phyloP scores from a whole-genome alignment of 305 asterid species.

The Plantago lanceolata region DNA sequence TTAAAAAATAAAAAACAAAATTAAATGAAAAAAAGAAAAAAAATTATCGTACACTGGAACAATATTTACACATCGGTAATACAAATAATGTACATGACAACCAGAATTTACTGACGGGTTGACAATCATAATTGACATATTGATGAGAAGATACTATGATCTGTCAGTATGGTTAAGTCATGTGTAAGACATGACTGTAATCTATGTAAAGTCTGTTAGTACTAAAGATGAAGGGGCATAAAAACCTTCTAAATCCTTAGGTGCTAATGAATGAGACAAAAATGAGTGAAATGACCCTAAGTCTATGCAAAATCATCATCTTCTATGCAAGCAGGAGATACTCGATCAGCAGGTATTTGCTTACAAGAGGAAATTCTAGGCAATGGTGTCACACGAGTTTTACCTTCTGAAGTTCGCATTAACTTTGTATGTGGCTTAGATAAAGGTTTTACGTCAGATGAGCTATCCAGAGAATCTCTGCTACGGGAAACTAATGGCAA shows the following conservation, averaged over 20 bases:
- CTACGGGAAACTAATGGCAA: conserved; percentile 31
- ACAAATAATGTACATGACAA: neutral
- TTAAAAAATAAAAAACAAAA: too few relatives aligned
- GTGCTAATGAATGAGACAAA: conserved; percentile 3
- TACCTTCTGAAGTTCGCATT: conserved; percentile 47
- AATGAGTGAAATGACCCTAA: conserved; percentile 16
- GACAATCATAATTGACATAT: conserved; percentile 3
- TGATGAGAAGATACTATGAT: conserved; percentile 1
- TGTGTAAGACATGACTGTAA: neutral
- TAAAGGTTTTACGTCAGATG: conserved; percentile 37
- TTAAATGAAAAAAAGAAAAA: too few relatives aligned
- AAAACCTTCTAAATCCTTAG: conserved; percentile 2
- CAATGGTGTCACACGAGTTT: conserved; percentile 24
- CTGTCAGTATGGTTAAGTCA: neutral
- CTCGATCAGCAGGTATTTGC: conserved; percentile 43
- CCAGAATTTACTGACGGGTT: conserved; percentile 19
- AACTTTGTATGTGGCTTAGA: conserved; percentile 43
- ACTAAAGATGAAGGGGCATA: neutral
- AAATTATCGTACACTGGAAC: neutral
- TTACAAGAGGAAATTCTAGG: conserved; percentile 33
- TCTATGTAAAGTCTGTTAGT: conserved; percentile 2
- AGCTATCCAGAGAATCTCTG: conserved; percentile 29
- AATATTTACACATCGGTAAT: conserved; percentile 18
- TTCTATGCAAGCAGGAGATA: conserved; percentile 33
- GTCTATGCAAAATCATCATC: conserved; percentile 67